A percentile compares a stretch with the other conserved stretches of the same genome.
Evolutionary conservation across 441 rosid species (phyloP).

Genomic region (Gossypium aridum): DNA sequence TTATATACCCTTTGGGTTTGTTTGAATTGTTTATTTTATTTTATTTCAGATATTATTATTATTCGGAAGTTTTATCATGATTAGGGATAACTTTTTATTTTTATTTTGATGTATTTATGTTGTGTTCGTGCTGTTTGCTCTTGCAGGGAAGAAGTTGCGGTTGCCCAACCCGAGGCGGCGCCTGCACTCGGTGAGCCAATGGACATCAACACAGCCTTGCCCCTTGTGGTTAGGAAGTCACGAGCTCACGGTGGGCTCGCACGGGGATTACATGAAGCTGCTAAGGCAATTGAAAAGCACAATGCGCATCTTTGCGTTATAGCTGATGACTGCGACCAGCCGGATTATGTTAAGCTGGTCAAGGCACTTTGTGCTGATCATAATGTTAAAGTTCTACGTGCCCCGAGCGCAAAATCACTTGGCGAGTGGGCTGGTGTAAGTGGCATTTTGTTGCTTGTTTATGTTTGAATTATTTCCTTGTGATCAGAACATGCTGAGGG

Average conservation of each 20-base stretch:
- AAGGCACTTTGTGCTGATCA: conserved; percentile 85
- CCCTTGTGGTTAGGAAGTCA: conserved; percentile 69
- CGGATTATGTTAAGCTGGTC: conserved; percentile 79
- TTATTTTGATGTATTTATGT: not conserved
- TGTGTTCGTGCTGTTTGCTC: not conserved
- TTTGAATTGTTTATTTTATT: not conserved
- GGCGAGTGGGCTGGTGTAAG: conserved; percentile 99
- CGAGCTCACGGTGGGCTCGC: conserved; percentile 78
- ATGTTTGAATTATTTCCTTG: not conserved
- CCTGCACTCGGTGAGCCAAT: conserved; percentile 57
- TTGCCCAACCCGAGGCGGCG: conserved; percentile 20
- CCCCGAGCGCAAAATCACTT: conserved; percentile 79
- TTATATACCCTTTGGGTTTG: not conserved
- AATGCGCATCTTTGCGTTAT: conserved; percentile 67
- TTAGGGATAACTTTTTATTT: too few species aligned
- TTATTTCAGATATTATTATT: not conserved
- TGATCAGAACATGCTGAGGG: too few species aligned
- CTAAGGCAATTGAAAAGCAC: conserved; percentile 84
- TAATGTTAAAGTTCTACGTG: conserved; percentile 52
- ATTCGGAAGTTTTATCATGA: not conserved
- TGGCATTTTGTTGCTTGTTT: not conserved
- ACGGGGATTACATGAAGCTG: conserved; percentile 76
- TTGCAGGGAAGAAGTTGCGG: conserved; percentile 66
- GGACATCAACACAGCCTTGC: conserved; percentile 76
- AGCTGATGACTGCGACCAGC: conserved; percentile 93